Percentiles rank a stretch among this genome's conserved stretches.
These are phyloP conservation scores for Botrytis cinerea DNA, from an alignment of 2,329 filamentous ascomycete species.

Conservation along the genomic window DNA sequence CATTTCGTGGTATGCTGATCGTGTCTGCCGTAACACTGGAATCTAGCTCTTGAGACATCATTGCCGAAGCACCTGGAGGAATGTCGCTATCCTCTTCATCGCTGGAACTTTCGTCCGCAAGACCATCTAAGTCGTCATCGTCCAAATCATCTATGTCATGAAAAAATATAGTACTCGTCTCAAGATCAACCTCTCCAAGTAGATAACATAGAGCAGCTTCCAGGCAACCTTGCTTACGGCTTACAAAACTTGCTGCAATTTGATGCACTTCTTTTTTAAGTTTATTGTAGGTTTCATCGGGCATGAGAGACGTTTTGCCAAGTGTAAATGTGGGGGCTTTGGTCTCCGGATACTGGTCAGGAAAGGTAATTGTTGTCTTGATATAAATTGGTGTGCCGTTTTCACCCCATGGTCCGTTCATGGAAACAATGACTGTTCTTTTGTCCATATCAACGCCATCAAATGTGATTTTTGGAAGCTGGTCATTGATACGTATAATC, in stretches of 20 bases:
- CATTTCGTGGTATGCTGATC: constrained; percentile 52
- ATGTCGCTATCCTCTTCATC: constrained; percentile 68
- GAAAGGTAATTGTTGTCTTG: constrained; percentile 62
- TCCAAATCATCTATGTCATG: constrained; percentile 60
- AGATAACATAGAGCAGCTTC: constrained; percentile 64
- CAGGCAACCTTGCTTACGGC: constrained; percentile 61
- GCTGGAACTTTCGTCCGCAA: constrained; percentile 78
- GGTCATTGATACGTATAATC: constrained; percentile 61
- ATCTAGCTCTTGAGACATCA: constrained; percentile 63
- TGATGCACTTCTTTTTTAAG: constrained; percentile 58
- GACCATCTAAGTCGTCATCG: constrained; percentile 55
- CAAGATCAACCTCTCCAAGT: constrained; percentile 62
- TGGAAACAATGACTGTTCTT: constrained; percentile 58
- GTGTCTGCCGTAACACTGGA: constrained; percentile 55
- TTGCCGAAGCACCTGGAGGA: constrained; percentile 45
- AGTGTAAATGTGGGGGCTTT: constrained; percentile 61
- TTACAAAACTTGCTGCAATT: constrained; percentile 56
- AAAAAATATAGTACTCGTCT: constrained; percentile 62
- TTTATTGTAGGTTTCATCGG: constrained; percentile 54
- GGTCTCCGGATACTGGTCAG: constrained; percentile 57
- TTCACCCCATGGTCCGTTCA: constrained; percentile 65
- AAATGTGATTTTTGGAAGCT: constrained; percentile 65
- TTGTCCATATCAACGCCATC: constrained; percentile 65
- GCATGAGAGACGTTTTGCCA: constrained; percentile 64
- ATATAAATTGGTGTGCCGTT: constrained; percentile 60